These are phyloP conservation scores for Claviceps humidiphila DNA, from an alignment of 2,329 filamentous ascomycete species.

Conservation along the genomic window DNA sequence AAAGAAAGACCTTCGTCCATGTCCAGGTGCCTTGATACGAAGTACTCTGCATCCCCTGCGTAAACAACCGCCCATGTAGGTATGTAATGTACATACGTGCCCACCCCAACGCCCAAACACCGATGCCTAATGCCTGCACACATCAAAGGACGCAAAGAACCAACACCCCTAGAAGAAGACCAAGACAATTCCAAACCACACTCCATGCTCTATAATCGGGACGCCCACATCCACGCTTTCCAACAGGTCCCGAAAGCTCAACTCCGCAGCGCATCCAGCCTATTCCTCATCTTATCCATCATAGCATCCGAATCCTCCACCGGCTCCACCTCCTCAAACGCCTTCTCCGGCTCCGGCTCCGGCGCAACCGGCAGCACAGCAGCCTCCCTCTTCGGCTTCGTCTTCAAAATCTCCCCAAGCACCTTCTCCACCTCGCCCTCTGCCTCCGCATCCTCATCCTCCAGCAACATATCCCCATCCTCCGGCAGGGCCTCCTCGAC, in stretches of 20 bases:
- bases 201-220: no score
- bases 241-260: slow-evolving; percentile 20
- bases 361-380: slow-evolving; percentile 40
- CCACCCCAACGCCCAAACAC: neutral
- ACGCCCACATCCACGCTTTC: no score
- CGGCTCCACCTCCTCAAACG: slow-evolving; percentile 28
- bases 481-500: slow-evolving; percentile 74
- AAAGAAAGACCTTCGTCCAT: no score
- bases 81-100: no score
- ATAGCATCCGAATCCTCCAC: slow-evolving; percentile 82
- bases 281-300: slow-evolving; percentile 85
- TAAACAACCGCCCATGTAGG: no score
- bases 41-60: no score
- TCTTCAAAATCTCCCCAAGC: slow-evolving; percentile 78
- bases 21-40: no score
- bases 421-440: slow-evolving; percentile 75
- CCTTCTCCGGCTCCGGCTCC: slow-evolving; percentile 37
- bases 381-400: slow-evolving; percentile 50
- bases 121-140: neutral
- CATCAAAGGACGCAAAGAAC: neutral
- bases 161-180: neutral
- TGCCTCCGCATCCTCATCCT: slow-evolving; percentile 59
- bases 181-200: no score
- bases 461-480: slow-evolving; percentile 56
- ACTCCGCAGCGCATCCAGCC: slow-evolving; percentile 83